A percentile compares a stretch with the other conserved stretches of the same genome.
These are phyloP conservation scores for Scytalidium sp. DNA, from an alignment of 2,329 filamentous ascomycete genomes.

Conservation along the genomic window DNA sequence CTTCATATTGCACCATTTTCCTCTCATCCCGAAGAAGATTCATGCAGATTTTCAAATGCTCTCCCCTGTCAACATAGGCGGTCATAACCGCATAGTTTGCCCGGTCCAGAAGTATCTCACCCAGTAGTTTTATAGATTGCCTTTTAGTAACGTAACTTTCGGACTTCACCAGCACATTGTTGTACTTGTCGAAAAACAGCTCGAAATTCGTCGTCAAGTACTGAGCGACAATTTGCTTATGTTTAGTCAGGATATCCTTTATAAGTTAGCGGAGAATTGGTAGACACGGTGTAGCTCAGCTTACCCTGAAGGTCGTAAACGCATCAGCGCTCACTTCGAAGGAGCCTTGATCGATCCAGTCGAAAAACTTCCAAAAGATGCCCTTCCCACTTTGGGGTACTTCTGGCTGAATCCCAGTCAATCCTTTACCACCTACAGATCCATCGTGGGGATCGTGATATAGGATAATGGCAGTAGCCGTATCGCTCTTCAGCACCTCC, in stretches of 20 bases:
- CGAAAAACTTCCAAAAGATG: slow-evolving; percentile 95
- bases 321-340: slow-evolving; percentile 98
- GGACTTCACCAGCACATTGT: slow-evolving; percentile 81
- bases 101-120: slow-evolving; percentile 89
- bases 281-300: slow-evolving; percentile 20
- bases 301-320: slow-evolving; percentile 92
- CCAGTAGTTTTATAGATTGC: slow-evolving; percentile 95
- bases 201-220: slow-evolving; percentile 91
- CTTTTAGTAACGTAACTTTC: slow-evolving; percentile 97
- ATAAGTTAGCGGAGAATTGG: not conserved
- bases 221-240: slow-evolving; percentile 85
- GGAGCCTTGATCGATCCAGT: slow-evolving; percentile 93
- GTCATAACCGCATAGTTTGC: slow-evolving; percentile 99
- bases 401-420: slow-evolving; percentile 75
- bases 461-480: slow-evolving; percentile 84
- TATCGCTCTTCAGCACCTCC: slow-evolving; percentile 86
- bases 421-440: slow-evolving; percentile 65
- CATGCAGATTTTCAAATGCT: slow-evolving; percentile 98
- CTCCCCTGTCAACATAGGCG: slow-evolving; percentile 88
- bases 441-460: slow-evolving; percentile 80
- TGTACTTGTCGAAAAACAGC: slow-evolving; percentile 89
- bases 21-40: slow-evolving; percentile 91
- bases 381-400: slow-evolving; percentile 74
- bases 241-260: slow-evolving; percentile 88
- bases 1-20: slow-evolving; percentile 99